A percentile compares a stretch with the other conserved stretches of the same genome.
These are phyloP conservation scores for Globisporangium emineosum DNA, from an alignment of 352 stramenopile genomes.

Conservation along the genomic window DNA sequence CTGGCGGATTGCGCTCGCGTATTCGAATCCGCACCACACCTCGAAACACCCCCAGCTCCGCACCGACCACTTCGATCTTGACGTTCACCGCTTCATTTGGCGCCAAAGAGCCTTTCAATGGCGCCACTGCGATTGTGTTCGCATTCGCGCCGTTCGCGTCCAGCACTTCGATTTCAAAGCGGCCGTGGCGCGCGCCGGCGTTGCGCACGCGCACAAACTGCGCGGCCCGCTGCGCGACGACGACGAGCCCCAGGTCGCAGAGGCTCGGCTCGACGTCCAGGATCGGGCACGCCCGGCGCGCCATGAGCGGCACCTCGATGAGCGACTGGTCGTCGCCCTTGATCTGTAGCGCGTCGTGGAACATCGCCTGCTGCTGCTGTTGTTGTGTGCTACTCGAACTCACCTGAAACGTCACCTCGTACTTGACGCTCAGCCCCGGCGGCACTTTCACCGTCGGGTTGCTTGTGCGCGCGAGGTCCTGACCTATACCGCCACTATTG, in stretches of 20 bases:
- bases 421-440: slow-evolving; percentile 49
- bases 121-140: slow-evolving; percentile 22
- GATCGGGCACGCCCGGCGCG: slow-evolving; percentile 45
- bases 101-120: slow-evolving; percentile 26
- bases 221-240: slow-evolving; percentile 52
- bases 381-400: neutral
- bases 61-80: slow-evolving; percentile 43
- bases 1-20: slow-evolving; percentile 20
- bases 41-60: slow-evolving; percentile 38
- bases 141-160: slow-evolving; percentile 9
- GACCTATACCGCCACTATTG: too few species aligned
- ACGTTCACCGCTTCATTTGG: slow-evolving; percentile 35
- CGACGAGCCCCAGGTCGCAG: slow-evolving; percentile 66
- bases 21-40: slow-evolving; percentile 42
- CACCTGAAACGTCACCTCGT: slow-evolving; percentile 63
- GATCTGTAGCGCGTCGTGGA: slow-evolving; percentile 64
- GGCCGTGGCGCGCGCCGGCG: slow-evolving; percentile 29
- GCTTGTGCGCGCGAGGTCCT: slow-evolving; percentile 56
- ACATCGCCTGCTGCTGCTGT: slow-evolving; percentile 22
- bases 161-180: slow-evolving; percentile 56
- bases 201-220: slow-evolving; percentile 59
- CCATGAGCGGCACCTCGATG: slow-evolving; percentile 62
- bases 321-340: slow-evolving; percentile 52
- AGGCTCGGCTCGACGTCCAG: slow-evolving; percentile 50
- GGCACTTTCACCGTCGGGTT: slow-evolving; percentile 71